phyloP scores from a whole-genome alignment of 2,329 filamentous ascomycete genomes.

The Cercospora janseana region DNA sequence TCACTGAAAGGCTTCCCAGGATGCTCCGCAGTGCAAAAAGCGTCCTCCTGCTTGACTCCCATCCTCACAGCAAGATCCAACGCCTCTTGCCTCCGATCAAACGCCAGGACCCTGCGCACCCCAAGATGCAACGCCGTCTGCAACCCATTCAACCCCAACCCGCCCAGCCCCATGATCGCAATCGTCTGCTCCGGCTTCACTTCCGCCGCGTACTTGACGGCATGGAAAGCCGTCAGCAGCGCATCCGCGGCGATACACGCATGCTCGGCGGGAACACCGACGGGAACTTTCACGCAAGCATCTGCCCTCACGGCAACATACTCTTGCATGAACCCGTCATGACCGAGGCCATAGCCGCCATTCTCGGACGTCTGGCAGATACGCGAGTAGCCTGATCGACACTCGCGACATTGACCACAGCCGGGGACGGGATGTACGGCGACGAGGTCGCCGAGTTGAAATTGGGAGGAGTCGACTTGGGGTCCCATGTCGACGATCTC shows the following conservation, averaged over 20 bases:
- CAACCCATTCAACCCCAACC: slow-evolving; percentile 44
- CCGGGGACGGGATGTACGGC: slow-evolving; percentile 40
- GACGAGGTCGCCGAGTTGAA: slow-evolving; percentile 35
- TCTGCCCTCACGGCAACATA: slow-evolving; percentile 37
- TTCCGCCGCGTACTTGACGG: slow-evolving; percentile 41
- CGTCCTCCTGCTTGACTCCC: slow-evolving; percentile 36
- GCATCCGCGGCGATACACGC: slow-evolving; percentile 46
- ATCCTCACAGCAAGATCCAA: slow-evolving; percentile 36
- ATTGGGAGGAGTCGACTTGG: slow-evolving; percentile 10
- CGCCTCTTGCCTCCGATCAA: slow-evolving; percentile 37
- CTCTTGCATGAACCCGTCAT: slow-evolving; percentile 47
- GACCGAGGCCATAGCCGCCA: slow-evolving; percentile 47
- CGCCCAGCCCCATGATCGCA: slow-evolving; percentile 44
- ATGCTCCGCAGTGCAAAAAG: slow-evolving; percentile 22
- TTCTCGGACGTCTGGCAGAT: slow-evolving; percentile 37
- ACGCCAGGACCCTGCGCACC: slow-evolving; percentile 43
- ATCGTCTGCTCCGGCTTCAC: slow-evolving; percentile 40
- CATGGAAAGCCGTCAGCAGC: slow-evolving; percentile 44
- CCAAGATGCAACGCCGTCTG: slow-evolving; percentile 50
- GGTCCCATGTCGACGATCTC: slow-evolving; percentile 25
- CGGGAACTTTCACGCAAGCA: slow-evolving; percentile 30
- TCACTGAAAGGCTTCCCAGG: slow-evolving; percentile 17
- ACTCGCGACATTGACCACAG: slow-evolving; percentile 42
- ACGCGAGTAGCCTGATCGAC: slow-evolving; percentile 42
- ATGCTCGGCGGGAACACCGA: slow-evolving; percentile 17